Evolutionary conservation across 192 early-diverging fungal genomes (phyloP), one percentile per base, ranked within the genome.

Genomic region (Backusella sp.): DNA sequence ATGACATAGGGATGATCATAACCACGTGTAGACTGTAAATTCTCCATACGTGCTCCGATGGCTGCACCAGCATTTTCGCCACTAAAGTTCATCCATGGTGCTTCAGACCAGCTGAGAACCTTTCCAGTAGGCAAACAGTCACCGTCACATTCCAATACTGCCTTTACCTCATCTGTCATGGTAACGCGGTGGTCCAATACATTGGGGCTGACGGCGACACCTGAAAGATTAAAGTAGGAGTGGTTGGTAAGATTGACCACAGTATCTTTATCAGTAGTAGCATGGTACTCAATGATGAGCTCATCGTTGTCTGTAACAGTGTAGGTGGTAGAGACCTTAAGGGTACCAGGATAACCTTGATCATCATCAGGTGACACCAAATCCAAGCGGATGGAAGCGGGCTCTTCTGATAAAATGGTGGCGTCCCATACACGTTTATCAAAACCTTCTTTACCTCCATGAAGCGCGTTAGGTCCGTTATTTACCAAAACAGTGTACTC

Each of bases 151-250:
- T 87, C 87, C n/a, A 93, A 82, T n/a, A 80, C 82, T 46, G 89
- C 86, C 72, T 88, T 83, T 2, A 83, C 77, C 28, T 83, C 79
- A 21, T 80, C 59, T 23, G 79, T 73, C 68, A 90, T 83, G 17
- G 85, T 37, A 35, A 90, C 84, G 53, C 92, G 84, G 52, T 88
- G 86, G 67, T 88, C 86, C 12, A 84, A 76, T 21, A 90, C 79
- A 6, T 84, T 85, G 56, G 21, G 21, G 11, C 82, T 80, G 6
- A 42, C n/a, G 6, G 76, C 83, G 35, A 91, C 85, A 21, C 96
- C 95, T 42, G 93, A 86, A 32, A 98, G 82, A 78, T 96, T 96
- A 80, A 95, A 97, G 82, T 96, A 98, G 15, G 92, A 83, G 78
- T 98, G 96, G 80, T 92, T 94, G 12, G 96, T 96, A 12, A 96